These are phyloP conservation scores for Eimeria tenella DNA, from an alignment of 169 alveolate species.

Conservation along the genomic window DNA sequence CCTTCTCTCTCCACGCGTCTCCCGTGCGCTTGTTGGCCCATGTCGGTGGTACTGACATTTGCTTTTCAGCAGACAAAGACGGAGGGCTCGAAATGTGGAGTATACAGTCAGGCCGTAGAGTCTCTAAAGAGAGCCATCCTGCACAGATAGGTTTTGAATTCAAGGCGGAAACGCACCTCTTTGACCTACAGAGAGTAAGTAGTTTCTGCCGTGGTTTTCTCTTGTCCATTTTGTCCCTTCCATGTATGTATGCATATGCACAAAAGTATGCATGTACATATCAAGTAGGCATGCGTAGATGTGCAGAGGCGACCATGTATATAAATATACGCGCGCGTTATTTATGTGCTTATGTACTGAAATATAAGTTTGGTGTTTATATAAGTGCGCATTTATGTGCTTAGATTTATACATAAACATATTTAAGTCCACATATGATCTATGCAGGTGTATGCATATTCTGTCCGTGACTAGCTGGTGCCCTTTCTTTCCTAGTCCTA, in stretches of 20 bases:
- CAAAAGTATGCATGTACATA: not conserved
- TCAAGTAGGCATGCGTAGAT: not conserved
- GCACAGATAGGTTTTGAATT: slow-evolving; percentile 19
- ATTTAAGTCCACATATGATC: no score
- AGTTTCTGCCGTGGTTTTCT: not conserved
- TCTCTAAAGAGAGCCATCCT: slow-evolving; percentile 73
- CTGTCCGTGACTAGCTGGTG: no score
- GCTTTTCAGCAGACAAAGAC: slow-evolving; percentile 85
- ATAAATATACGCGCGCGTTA: not conserved
- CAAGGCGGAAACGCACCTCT: slow-evolving; percentile 80
- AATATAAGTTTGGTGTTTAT: no score
- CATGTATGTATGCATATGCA: not conserved
- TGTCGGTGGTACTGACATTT: slow-evolving; percentile 82
- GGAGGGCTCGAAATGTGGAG: slow-evolving; percentile 91
- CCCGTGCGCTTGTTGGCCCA: slow-evolving; percentile 83
- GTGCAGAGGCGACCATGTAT: not conserved
- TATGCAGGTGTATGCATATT: no score
- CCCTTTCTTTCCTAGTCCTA: no score
- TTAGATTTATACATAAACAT: no score
- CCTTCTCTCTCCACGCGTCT: slow-evolving; percentile 41
- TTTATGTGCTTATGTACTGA: not conserved
- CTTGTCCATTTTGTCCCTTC: not conserved
- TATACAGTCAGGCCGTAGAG: slow-evolving; percentile 86
- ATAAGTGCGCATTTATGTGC: no score
- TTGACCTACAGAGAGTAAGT: slow-evolving; percentile 77